phyloP scores from a whole-genome alignment of 257 asterid genomes.

The Solanum rostratum region DNA sequence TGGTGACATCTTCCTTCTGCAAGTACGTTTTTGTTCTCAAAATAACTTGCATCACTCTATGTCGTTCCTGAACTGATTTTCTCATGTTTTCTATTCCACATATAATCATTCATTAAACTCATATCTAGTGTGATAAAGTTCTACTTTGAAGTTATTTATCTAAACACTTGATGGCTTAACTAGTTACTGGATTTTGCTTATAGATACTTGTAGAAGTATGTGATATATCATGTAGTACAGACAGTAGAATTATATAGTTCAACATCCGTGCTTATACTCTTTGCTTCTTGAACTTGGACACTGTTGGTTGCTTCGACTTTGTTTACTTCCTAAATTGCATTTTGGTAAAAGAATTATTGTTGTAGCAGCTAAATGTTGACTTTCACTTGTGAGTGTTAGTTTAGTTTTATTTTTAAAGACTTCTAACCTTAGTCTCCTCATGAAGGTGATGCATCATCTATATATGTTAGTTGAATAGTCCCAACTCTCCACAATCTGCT shows the following conservation, averaged over 20 bases:
- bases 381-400: background rate
- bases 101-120: background rate
- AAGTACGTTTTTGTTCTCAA: conserved; percentile 32
- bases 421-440: background rate
- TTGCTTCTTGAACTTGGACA: background rate
- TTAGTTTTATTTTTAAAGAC: background rate
- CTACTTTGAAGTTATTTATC: background rate
- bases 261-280: background rate
- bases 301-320: background rate
- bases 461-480: background rate
- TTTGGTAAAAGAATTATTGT: background rate
- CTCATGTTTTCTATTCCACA: background rate
- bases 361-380: background rate
- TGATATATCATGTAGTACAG: background rate
- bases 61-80: background rate
- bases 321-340: background rate
- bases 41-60: background rate
- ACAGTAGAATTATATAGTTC: background rate
- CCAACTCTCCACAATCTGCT: background rate
- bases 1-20: conserved; percentile 80
- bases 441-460: background rate
- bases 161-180: background rate
- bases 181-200: background rate
- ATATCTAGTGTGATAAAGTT: background rate
- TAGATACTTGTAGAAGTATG: background rate